phyloP scores from a whole-genome alignment of 306 rosid genomes.

The Spatholobus suberectus region DNA sequence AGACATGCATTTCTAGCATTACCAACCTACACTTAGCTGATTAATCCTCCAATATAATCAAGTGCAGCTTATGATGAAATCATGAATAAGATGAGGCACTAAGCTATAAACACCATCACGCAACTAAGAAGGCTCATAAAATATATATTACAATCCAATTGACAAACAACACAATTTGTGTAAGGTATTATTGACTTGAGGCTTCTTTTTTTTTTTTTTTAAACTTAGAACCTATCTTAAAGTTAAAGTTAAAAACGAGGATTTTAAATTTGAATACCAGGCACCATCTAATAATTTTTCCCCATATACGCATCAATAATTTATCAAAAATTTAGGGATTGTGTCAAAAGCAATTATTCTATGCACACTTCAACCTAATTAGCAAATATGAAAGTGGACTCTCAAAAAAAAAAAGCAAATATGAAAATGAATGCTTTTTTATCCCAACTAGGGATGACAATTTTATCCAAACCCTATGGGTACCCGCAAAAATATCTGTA shows the following conservation, averaged over 20 bases:
- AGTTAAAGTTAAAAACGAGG: no score
- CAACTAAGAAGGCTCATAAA: not conserved
- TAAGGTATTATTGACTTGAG: not conserved
- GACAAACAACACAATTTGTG: not conserved
- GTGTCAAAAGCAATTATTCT: not conserved
- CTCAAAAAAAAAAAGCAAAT: no score
- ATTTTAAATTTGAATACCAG: not conserved
- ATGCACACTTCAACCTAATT: not conserved
- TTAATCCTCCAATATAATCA: conserved; percentile 14
- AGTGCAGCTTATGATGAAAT: not conserved
- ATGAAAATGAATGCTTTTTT: not conserved
- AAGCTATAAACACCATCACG: not conserved
- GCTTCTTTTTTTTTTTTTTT: not conserved
- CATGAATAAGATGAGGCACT: not conserved
- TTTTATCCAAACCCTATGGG: no score
- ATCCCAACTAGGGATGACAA: no score
- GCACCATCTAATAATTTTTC: not conserved
- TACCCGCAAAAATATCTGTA: no score
- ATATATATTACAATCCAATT: not conserved
- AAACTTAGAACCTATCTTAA: no score
- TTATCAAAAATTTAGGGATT: not conserved
- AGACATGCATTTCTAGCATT: not conserved
- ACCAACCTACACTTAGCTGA: not conserved
- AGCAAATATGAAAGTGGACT: no score
- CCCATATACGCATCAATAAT: not conserved